A percentile compares a stretch with the other conserved stretches of the same genome.
Conservation (phyloP, 2,329 filamentous ascomycete species). For the Epichloe elymi region DNA sequence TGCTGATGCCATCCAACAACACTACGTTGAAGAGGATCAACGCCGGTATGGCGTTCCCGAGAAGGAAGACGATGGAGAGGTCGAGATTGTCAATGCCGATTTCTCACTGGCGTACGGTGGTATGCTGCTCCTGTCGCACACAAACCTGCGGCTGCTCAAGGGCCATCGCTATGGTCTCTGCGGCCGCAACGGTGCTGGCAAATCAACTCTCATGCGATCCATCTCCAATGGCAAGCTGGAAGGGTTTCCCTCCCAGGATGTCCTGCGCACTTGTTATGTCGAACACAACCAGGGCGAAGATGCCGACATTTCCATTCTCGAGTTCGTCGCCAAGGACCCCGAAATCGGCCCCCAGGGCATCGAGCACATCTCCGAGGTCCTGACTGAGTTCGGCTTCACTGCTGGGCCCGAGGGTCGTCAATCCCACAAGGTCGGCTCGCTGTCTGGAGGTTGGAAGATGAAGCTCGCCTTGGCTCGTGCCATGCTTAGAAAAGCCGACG, state of each 20-base stretch:
- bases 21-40: slow-evolving; percentile 73
- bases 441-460: slow-evolving; percentile 99
- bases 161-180: slow-evolving; percentile 95
- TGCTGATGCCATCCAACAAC: slow-evolving; percentile 59
- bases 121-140: slow-evolving; percentile 92
- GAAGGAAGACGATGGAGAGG: slow-evolving; percentile 82
- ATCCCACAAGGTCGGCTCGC: slow-evolving; percentile 76
- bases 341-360: slow-evolving; percentile 65
- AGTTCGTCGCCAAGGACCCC: slow-evolving; percentile 84
- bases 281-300: slow-evolving; percentile 99
- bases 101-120: slow-evolving; percentile 97
- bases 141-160: slow-evolving; percentile 86
- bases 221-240: slow-evolving; percentile 94
- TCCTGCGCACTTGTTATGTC: slow-evolving; percentile 91
- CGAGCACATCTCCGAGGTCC: slow-evolving; percentile 70
- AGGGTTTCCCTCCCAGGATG: slow-evolving; percentile 86
- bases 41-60: slow-evolving; percentile 75
- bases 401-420: slow-evolving; percentile 80
- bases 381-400: slow-evolving; percentile 89
- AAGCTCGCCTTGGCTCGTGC: slow-evolving; percentile 91
- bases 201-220: slow-evolving; percentile 97
- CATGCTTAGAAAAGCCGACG: slow-evolving; percentile 95
- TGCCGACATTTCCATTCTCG: slow-evolving; percentile 87
- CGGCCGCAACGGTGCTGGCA: slow-evolving; percentile 92
- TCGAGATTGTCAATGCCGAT: slow-evolving; percentile 93